Evolutionary conservation across 768 basidiomycete species (phyloP), one percentile per base, ranked within the genome.

Genomic region (Leccinum longicurvipes): DNA sequence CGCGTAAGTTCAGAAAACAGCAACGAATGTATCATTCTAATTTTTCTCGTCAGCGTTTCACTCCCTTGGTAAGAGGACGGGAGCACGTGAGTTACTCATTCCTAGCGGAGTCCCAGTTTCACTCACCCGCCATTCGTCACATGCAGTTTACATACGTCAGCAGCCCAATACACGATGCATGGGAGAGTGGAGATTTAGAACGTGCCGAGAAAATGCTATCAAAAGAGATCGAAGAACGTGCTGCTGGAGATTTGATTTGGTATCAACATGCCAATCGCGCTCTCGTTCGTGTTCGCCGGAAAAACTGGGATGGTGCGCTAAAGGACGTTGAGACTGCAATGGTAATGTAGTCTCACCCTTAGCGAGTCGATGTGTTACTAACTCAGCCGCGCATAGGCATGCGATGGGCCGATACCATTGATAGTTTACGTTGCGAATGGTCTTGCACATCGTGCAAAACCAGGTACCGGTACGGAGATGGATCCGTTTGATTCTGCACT

Each of bases 261-360:
- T 60, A 65, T 46, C 10, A 29, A 6, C 50, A 34, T 19, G 63
- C 51, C 15, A 64, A 59, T 21, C 63, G 63, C 32, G 53, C 63
- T 15, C 46, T 64, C 19, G 44, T 65, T 45, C 63, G 63, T 12
- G n/a, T 25, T 2, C 48, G 50, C 14, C 57, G 1, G 3, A 11
- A 28, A 21, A 28, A 65, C 14, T 55, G 51, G 46, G 6, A 2
- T 1, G 55, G 25, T 4, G 63, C 63, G 4, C 46, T 55, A 24
- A 23, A 52, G 6, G 63, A 65, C 28, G 51, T 23, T 24, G 4
- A n/a, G 3, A 45, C 12, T 3, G 23, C 31, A 8, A 42, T 24
- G 34, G 63, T 62, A 21, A 52, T 11, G 15, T 31, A n/a, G 14
- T 57, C 36, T 19, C 19, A 14, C 17, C 23, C 23, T 42, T 2